Evolutionary conservation across 139 green algal genomes (phyloP), one percentile per base, ranked within the genome.

Genomic region (Chlorella vulgaris): DNA sequence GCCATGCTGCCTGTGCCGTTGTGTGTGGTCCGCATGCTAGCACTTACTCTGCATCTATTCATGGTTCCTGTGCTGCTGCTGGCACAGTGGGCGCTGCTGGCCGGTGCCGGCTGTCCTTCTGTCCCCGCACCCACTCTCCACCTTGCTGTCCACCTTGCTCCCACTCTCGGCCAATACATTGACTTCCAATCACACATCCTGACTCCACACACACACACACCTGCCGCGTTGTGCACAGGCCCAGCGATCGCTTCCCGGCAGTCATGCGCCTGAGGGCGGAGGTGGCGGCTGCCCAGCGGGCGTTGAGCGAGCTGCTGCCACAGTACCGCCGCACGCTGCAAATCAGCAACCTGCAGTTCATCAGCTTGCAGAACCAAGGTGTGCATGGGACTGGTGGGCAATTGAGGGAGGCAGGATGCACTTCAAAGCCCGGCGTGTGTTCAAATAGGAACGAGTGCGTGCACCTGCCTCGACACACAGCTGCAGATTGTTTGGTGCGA

Each of bases 321-420:
- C 38, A 69, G 2, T 74, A 94, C 29, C 76, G 86, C 8, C 50
- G 69, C 6, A 36, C 47, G 31, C 69, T 92, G 81, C 69, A 63
- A 15, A 36, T 87, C 39, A 80, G 69, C 2, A 69, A 69, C 21
- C 80, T 95, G 31, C 35, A 87, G 29, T 93, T 90, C 63, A 58
- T 78, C 6, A 83, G 77, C 31, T 40, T 94, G 58, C 65, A 76
- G 35, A 90, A 92, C 80, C 88, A 93, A 81, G 69, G 62, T 38
- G 31, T 7, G 62, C n/a, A 15, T 10, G 47, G 55, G 55, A 31
- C 18, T 15, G 55, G 55, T 65, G 55, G 55, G 55, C n/a, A n/a
- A 31, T 65, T 65, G 55, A n/a, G 22, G 28, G 55, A n/a, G 47
- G n/a, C n/a, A n/a, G n/a, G n/a, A n/a, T n/a, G n/a, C n/a, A n/a